Percentiles rank a stretch among this genome's conserved stretches.
These are phyloP conservation scores for Sechiopsis laciniata DNA, from an alignment of 306 rosid genomes.

Conservation along the genomic window DNA sequence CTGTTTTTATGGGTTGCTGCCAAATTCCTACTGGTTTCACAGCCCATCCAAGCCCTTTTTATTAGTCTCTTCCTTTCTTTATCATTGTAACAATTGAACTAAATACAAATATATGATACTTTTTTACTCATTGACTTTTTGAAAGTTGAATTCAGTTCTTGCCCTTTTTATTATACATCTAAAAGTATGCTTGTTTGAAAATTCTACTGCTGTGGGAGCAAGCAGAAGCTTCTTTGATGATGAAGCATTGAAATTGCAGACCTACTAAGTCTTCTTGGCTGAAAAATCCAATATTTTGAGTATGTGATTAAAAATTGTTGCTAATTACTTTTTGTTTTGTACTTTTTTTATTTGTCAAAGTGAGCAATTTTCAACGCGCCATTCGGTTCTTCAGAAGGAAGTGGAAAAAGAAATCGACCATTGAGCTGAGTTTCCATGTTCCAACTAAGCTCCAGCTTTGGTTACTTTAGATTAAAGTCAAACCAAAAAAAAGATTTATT, in stretches of 20 bases:
- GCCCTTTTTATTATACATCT: not conserved
- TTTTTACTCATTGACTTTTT: not conserved
- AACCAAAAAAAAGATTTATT: too few relatives aligned
- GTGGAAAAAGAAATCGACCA: not conserved
- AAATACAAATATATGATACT: not conserved
- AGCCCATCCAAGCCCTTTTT: not conserved
- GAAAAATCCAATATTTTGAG: not conserved
- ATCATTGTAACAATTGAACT: slow-evolving; percentile 10
- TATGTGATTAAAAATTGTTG: not conserved
- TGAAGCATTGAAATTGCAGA: not conserved
- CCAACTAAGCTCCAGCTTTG: slow-evolving; percentile 7
- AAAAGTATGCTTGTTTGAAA: too few relatives aligned
- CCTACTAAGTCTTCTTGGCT: not conserved
- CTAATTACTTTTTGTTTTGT: not conserved
- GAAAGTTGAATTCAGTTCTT: not conserved
- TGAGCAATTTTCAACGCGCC: not conserved
- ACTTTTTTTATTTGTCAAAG: not conserved
- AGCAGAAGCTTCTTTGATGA: not conserved
- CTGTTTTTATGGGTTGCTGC: slow-evolving; percentile 8
- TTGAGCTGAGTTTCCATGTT: not conserved
- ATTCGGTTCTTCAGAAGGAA: not conserved
- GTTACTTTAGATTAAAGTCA: too few relatives aligned
- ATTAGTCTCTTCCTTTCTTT: not conserved
- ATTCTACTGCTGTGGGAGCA: not conserved
- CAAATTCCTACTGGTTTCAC: not conserved